phyloP scores from a whole-genome alignment of 176 grass and related monocot species.

The Aegilops umbellulata region DNA sequence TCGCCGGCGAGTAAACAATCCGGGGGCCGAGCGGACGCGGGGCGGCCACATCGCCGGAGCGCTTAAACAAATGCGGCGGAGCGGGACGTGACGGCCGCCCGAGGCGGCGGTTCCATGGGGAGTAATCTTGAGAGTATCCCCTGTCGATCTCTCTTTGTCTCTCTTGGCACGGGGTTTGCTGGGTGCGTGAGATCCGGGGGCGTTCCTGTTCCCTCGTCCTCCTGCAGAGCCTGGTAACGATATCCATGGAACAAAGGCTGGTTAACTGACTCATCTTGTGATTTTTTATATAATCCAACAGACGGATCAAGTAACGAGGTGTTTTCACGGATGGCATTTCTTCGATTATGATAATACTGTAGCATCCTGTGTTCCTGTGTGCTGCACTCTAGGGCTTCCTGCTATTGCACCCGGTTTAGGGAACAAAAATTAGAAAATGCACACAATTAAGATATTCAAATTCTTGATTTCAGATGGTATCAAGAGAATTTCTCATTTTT shows the following conservation, averaged over 20 bases:
- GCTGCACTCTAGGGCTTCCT: not conserved
- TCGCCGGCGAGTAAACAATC: not conserved
- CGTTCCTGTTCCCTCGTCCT: not conserved
- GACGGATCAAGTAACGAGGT: constrained; percentile 17
- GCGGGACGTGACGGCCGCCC: not conserved
- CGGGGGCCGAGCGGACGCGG: not conserved
- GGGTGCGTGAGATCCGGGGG: no score
- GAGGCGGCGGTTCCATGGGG: not conserved
- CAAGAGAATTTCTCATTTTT: no score
- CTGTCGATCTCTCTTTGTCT: not conserved
- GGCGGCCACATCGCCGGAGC: constrained; percentile 18
- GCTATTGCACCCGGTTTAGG: no score
- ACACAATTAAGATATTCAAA: no score
- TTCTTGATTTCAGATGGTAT: no score
- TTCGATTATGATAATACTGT: not conserved
- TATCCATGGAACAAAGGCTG: no score
- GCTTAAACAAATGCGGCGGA: constrained; percentile 15
- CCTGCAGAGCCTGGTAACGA: not conserved
- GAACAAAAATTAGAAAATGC: no score
- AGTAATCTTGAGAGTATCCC: not conserved
- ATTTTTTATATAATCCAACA: not conserved
- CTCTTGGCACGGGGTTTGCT: not conserved
- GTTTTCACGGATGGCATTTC: not conserved
- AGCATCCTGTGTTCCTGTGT: not conserved
- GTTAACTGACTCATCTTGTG: not conserved